Base-by-base conservation (phyloP, 192 early-diverging fungal species). In the Coemansia sp. region DNA sequence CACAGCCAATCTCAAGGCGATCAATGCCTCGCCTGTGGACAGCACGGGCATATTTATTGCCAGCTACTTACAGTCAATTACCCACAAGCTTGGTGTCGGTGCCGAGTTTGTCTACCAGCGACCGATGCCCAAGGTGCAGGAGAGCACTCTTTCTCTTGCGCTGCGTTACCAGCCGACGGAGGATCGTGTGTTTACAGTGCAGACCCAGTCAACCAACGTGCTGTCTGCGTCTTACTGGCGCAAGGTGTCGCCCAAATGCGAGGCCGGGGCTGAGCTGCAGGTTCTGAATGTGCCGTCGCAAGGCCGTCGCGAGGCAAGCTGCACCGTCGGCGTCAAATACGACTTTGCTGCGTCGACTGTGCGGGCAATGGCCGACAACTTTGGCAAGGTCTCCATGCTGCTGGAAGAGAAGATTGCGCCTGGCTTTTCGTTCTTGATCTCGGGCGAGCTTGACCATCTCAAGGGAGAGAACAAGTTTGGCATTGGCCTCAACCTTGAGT, bases 331-430 rank as follows among this genome's bases (percentile, higher is more conserved):
- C 49, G 97, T 94, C 77, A 99, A 99, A 86, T 93, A 96, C 63
- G 96, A 98, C 69, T 98, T 98, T 71, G 87, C 95, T 50, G 87
- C 87, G 43, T 89, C 95, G 38, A 97, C 92, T 42, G 90, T 99
- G 75, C 86, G 96, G 63, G 95, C 93, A n/a, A 90, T 90, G 77
- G 84, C 98, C 45, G 95, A 97, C 83, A 95, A 92, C 19, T 86
- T 89, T 39, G 98, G 98, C 67, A 87, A 91, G 66, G 89, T 98
- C 14, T 87, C 87, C 56, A 89, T 92, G 54, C 88, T 98, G 8
- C 72, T 98, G 42, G 98, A 99, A 79, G 95, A 99, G 84, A 93
- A 92, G 84, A 92, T 99, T 71, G 92, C 91, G 4, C 95, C 94
- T 40, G 95, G 94, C 40, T 89, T 99, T 68, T 90, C 89, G 44